These are phyloP conservation scores for Pyrus hybrid DNA, from an alignment of 331 rosid species.

Conservation along the genomic window DNA sequence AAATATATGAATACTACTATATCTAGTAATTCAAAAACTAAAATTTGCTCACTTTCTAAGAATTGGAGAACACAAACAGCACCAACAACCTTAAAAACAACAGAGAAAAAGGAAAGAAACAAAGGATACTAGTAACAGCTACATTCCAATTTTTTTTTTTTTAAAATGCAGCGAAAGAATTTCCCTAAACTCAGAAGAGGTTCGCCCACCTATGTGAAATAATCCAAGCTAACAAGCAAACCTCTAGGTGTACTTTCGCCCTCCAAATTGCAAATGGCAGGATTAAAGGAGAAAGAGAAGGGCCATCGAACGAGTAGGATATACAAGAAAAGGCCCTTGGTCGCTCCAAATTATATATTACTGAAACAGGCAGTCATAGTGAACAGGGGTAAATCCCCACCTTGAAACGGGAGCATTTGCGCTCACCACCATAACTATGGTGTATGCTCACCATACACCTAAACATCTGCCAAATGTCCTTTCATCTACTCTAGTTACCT, in stretches of 20 bases:
- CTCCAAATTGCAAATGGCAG: background rate
- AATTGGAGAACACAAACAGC: background rate
- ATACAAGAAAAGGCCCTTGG: background rate
- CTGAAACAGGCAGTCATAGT: background rate
- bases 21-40: no score
- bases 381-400: background rate
- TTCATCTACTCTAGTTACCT: no score
- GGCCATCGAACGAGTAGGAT: background rate
- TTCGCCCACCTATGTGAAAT: background rate
- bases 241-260: background rate
- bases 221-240: background rate
- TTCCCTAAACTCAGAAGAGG: background rate
- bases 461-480: no score
- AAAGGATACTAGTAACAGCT: background rate
- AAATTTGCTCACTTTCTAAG: background rate
- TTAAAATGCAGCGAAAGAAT: background rate
- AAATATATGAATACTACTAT: background rate
- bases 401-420: background rate
- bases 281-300: background rate
- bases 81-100: background rate
- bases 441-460: no score
- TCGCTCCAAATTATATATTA: background rate
- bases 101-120: background rate
- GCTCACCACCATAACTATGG: no score
- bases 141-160: background rate